Evolutionary conservation across 306 rosid genomes (phyloP).

Genomic region (Urtica urens): DNA sequence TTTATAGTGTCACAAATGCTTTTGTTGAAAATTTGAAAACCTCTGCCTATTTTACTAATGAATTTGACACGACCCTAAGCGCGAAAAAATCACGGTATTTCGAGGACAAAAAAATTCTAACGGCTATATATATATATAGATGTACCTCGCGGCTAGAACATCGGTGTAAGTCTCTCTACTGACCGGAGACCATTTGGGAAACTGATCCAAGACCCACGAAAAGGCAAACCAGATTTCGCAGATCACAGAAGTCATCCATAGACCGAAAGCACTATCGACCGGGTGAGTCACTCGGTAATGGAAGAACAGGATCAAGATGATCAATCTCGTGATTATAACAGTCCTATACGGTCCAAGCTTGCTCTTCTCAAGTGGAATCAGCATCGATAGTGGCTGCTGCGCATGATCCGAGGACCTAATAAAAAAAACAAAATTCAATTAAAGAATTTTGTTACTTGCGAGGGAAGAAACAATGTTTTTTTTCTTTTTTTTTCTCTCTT

Average conservation of each 20-base stretch:
- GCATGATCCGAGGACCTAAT: slow-evolving; percentile 52
- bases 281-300: slow-evolving; percentile 87
- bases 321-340: slow-evolving; percentile 48
- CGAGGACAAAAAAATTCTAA: too few relatives aligned
- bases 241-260: slow-evolving; percentile 88
- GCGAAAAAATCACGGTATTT: too few relatives aligned
- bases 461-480: background rate
- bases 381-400: slow-evolving; percentile 42
- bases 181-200: slow-evolving; percentile 94
- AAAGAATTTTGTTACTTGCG: too few relatives aligned
- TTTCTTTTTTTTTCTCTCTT: too few relatives aligned
- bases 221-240: slow-evolving; percentile 98
- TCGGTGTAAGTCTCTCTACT: slow-evolving; percentile 55
- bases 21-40: too few relatives aligned
- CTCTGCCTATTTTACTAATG: too few relatives aligned
- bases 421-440: slow-evolving; percentile 16
- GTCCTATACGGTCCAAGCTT: slow-evolving; percentile 66
- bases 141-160: slow-evolving; percentile 75
- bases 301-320: slow-evolving; percentile 82
- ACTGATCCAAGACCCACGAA: slow-evolving; percentile 97
- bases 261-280: slow-evolving; percentile 86
- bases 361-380: slow-evolving; percentile 50
- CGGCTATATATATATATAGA: too few relatives aligned
- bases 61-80: too few relatives aligned
- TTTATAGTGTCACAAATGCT: too few relatives aligned